A percentile compares a stretch with the other conserved stretches of the same genome.
phyloP scores from a whole-genome alignment of 257 asterid species.

The Solanum verrucosum region DNA sequence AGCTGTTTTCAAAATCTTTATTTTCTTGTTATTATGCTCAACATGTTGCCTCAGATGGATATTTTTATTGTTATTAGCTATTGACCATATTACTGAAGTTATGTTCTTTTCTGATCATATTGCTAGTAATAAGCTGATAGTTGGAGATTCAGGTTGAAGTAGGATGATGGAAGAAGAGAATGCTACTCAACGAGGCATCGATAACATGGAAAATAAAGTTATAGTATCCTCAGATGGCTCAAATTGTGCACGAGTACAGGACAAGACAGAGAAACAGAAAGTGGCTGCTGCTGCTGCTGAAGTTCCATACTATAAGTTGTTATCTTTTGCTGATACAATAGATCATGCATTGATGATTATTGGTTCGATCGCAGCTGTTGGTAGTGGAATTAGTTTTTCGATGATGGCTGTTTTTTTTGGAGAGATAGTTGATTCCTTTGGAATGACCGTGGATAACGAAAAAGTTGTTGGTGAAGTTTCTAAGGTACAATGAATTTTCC shows the following conservation, averaged over 20 bases:
- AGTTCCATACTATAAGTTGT: slow-evolving; percentile 62
- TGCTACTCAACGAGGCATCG: background rate
- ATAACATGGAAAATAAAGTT: background rate
- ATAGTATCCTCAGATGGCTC: background rate
- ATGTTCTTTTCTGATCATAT: background rate
- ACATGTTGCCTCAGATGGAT: background rate
- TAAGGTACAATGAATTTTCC: slow-evolving; percentile 24
- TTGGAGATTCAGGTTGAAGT: background rate
- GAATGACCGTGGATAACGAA: slow-evolving; percentile 2
- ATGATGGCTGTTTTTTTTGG: slow-evolving; percentile 72
- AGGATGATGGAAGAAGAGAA: background rate
- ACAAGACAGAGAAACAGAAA: slow-evolving; percentile 3
- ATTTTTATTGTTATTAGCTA: background rate
- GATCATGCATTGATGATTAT: slow-evolving; percentile 54
- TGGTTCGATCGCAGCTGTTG: slow-evolving; percentile 60
- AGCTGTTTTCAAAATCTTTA: background rate
- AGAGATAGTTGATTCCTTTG: slow-evolving; percentile 58
- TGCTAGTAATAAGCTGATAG: background rate
- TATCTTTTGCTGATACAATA: slow-evolving; percentile 46
- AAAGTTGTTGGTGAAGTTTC: slow-evolving; percentile 36
- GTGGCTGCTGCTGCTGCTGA: slow-evolving; percentile 3
- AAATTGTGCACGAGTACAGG: background rate
- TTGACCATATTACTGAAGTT: background rate
- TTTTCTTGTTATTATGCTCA: background rate
- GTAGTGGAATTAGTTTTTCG: slow-evolving; percentile 54